Percentiles rank a stretch among this genome's conserved stretches.
phyloP scores from a whole-genome alignment of 2,329 filamentous ascomycete genomes.

The Leptographium flavum region DNA sequence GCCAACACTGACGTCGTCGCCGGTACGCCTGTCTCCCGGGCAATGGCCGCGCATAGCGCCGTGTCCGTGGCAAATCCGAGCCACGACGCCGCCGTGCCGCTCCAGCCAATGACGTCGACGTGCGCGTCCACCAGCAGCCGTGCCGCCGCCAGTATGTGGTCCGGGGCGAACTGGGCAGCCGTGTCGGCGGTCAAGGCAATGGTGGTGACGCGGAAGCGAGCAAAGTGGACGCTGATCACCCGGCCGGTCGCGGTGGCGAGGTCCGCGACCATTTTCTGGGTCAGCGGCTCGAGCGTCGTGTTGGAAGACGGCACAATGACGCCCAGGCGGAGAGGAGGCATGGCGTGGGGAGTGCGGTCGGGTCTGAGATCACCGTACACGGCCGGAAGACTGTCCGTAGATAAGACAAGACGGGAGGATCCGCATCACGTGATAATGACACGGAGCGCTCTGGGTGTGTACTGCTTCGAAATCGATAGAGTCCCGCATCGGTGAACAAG shows the following conservation, averaged over 20 bases:
- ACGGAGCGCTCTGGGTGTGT: no score
- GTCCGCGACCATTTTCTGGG: constrained; percentile 19
- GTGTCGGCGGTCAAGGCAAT: constrained; percentile 20
- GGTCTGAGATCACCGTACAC: no score
- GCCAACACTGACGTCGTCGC: constrained; percentile 27
- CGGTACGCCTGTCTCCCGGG: constrained; percentile 20
- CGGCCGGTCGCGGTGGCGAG: constrained; percentile 8
- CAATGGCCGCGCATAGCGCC: constrained; percentile 22
- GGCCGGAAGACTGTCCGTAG: no score
- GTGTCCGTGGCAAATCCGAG: constrained; percentile 26
- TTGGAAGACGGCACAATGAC: constrained; percentile 29
- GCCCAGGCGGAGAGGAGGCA: constrained; percentile 16
- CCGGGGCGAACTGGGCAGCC: constrained; percentile 16
- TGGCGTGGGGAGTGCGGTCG: no score
- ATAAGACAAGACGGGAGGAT: no score
- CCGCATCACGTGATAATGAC: no score
- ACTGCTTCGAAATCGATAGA: no score
- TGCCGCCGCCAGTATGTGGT: constrained; percentile 19
- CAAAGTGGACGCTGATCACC: constrained; percentile 25
- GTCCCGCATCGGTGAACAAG: no score
- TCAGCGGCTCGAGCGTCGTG: constrained; percentile 27
- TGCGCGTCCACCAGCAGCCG: constrained; percentile 21
- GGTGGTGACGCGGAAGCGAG: constrained; percentile 24
- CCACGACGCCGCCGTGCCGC: constrained; percentile 23
- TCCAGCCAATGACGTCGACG: constrained; percentile 24